Evolutionary conservation across 768 basidiomycete genomes (phyloP), one percentile per base, ranked within the genome.

Genomic region (Lentinula lateritia): DNA sequence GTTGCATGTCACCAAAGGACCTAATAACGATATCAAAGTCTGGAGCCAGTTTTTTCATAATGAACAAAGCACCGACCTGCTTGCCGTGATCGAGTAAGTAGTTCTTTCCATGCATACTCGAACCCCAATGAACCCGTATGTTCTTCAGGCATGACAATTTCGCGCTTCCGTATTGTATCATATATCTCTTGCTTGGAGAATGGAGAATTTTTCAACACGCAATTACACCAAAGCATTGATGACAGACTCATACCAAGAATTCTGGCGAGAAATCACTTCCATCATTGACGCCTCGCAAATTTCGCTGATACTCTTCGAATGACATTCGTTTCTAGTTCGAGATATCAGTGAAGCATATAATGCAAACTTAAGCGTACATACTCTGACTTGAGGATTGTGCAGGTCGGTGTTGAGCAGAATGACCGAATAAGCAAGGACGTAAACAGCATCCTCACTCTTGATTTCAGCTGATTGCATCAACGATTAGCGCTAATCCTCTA

Each of bases 391-490:
- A 12, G 95, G 95, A 70, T 92, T 98, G 71, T 98, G 95, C 36
- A 87, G 85, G 75, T 99, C 97, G 7, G 97, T 99, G 74, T 99
- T 99, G 54, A 99, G 83, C 94, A 99, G 84, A 72, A 99, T 98
- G 63, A 99, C 88, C 0, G 97, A 98, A 72, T 88, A 99, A 1
- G 96, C 86, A 28, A 99, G 76, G 7, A 99, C 91, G 73, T 97
- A 95, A 18, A 93, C 92, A 5, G 96, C 92, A 70, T 98, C 97
- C 74, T 93, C 87, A 60, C 79, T 88, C 70, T 90, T 92, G 65
- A 98, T 88, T 71, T 95, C 95, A 62, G 84, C 94, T 95, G 63
- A 32, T 15, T 5, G 10, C 2, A 28, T 35, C 20, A 16, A 9
- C 43, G 6, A 34, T 20, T 6, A 52, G 18, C 32, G 32, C 6